Base-by-base conservation (phyloP, 495 filamentous ascomycete genomes). In the Penicillium bovifimosum region DNA sequence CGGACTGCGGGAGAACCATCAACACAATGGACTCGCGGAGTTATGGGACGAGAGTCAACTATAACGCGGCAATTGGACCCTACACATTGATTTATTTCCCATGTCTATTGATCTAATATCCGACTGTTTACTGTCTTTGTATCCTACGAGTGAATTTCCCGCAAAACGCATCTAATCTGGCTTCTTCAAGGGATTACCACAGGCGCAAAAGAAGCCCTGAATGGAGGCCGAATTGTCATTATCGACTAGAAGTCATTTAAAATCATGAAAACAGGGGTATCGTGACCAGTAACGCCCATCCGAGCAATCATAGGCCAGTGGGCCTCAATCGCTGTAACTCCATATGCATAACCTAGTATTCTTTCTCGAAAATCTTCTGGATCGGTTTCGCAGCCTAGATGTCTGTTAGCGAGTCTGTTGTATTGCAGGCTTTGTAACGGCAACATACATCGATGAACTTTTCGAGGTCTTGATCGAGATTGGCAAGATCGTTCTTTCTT, bases 401-500 rank as follows among this genome's bases (percentile, higher is more conserved):
- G 4, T 20, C 18, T 56, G 45, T 14, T 41, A 41, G 24, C 38
- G 6, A n/a, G 32, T 2, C 9, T 18, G 8, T 14, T 41, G 31
- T 50, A 24, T 17, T 11, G 10, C 14, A 24, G 10, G 24, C 5
- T 38, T 28, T 17, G 5, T 20, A 31, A 9, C 32, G 6, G 20
- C 0, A 3, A 61, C 68, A 36, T 68, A 76, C 70, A 62, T 91
- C 88, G 56, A 96, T 88, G 61, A 95, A 96, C 61, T 88, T 88
- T 72, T 96, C 91, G 56, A 96, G 72, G 64, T 95, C 87, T 69
- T 87, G 84, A 60, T 96, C 91, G 32, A 96, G 74, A 56, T 84
- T 95, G 31, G 85, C 88, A 24, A 98, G 72, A 64, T 98, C 90
- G 48, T 96, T 91, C 67, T 93, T 92, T 44, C 91, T 78, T 72